Base-by-base conservation (phyloP, 2,329 filamentous ascomycete species). In the Colletotrichum tabaci region DNA sequence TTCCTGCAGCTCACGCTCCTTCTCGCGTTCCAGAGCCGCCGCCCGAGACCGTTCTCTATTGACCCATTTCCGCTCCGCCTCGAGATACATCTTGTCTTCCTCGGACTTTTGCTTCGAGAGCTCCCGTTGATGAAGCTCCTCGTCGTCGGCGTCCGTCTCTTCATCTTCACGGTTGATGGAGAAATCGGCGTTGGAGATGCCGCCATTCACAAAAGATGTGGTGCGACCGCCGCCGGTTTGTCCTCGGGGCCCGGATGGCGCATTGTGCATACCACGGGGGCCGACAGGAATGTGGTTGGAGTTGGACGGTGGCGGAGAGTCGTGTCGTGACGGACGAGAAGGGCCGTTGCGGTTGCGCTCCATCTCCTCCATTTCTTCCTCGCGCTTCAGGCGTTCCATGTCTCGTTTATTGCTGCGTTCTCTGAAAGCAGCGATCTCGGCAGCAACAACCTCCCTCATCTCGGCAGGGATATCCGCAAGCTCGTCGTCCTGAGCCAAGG, bases 381-480 rank as follows among this genome's bases (percentile, higher is more conserved):
- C 96, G 55, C 92, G 88, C 78, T 92, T 91, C 46, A 98, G 84
- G 4, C 96, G 93, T 81, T 99, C 96, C 78, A 97, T 84, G 79
- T 99, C 96, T 49, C 96, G 89, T 73, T 93, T 91, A 71, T 91
- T 98, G 76, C 96, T 98, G 23, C 96, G 89, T 75, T 99, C 96
- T 74, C 96, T 89, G 85, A 99, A 99, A 0, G 95, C 94, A 0
- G 94, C 92, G 77, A 99, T 99, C 80, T 99, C 97, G 68, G 92
- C 92, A 0, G 96, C 94, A 18, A 99, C 96, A 0, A 94, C 95
- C 79, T 97, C 96, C 30, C 96, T 92, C 94, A 98, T 97, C 79
- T 98, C 96, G 0, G 94, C 92, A 0, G 96, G 96, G 58, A 99
- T 98, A 77, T 99, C 96, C 23, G 95, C 92, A 40, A 99, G 87